Percentiles rank a stretch among this genome's conserved stretches.
Evolutionary conservation across 768 basidiomycete genomes (phyloP).

Genomic region (Leucogyrophana mollusca): DNA sequence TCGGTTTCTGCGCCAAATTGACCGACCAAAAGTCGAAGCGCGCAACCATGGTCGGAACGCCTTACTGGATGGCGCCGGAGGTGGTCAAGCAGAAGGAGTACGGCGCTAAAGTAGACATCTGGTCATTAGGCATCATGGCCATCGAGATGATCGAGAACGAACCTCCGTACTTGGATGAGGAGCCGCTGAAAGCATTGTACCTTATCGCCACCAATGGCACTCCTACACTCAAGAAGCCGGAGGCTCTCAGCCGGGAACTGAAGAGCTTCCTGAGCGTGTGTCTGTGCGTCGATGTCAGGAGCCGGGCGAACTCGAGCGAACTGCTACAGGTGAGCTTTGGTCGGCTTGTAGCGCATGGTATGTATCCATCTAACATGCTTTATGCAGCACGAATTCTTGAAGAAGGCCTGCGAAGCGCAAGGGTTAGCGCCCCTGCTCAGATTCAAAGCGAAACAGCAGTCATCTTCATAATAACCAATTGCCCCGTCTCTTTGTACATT

Average conservation of each 20-base stretch:
- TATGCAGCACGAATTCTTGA: conserved; percentile 88
- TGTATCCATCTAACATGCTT: conserved; percentile 7
- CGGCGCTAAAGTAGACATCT: conserved; percentile 94
- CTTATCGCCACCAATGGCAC: conserved; percentile 98
- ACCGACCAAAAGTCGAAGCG: conserved; percentile 97
- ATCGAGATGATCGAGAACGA: conserved; percentile 99
- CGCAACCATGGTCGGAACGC: conserved; percentile 97
- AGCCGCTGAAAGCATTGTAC: conserved; percentile 91
- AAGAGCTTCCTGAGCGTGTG: conserved; percentile 98
- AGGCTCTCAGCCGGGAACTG: conserved; percentile 85
- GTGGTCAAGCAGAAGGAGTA: conserved; percentile 98
- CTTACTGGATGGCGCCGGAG: conserved; percentile 99
- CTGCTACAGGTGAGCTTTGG: conserved; percentile 66
- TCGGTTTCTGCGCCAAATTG: conserved; percentile 94
- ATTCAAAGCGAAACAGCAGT: conserved; percentile 67
- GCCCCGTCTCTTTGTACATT: conserved; percentile 17
- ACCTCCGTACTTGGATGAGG: conserved; percentile 93
- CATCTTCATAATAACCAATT: conserved; percentile 30
- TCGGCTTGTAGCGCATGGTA: conserved; percentile 6
- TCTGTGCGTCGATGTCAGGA: conserved; percentile 93
- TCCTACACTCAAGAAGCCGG: conserved; percentile 95
- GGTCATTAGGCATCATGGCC: conserved; percentile 97
- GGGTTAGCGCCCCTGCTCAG: conserved; percentile 85
- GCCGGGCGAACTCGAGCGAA: conserved; percentile 87
- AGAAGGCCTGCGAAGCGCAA: conserved; percentile 79